Evolutionary conservation across 23 red algal species (phyloP), one percentile per base, ranked within the genome.

Genomic region (Gracilaria gracilis): DNA sequence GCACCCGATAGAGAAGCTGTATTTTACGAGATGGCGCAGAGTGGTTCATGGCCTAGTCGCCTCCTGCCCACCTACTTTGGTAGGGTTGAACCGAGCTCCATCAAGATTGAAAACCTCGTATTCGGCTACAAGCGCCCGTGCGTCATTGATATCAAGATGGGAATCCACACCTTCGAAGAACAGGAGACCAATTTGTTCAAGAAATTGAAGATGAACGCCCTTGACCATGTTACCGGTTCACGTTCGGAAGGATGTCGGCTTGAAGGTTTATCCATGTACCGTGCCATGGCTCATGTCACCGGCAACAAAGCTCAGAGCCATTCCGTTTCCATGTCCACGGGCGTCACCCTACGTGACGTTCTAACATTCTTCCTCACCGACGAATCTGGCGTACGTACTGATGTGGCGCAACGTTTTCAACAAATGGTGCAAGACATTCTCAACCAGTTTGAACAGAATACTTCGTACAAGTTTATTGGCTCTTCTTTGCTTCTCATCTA

Each of bases 401-500:
- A 92, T 40, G 66, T 92, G 13, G 89, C 89, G 23, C 69, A 82
- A 23, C 89, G 89, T 29, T 92, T 92, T 77, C 79, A 92, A 19
- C 80, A 59, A 24, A 65, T 64, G 61, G 67, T 92, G n/a, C 28
- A 83, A 25, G 65, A 57, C 17, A 84, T 92, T 39, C 53, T 92
- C 28, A 31, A 64, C 29, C 89, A 92, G 21, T 92, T 92, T 84
- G 65, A 92, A 76, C 73, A 78, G 8, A 83, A 92, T 53, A 73
- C 59, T 24, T 64, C 46, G 24, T 84, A 58, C 46, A 66, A 48
- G 34, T 92, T 92, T 78, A 92, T 92, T 55, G 89, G 89, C 46
- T 92, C 89, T 53, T 92, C 89, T 42, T 79, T 92, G 31, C 79
- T 92, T 16, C 69, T 92, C 47, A 92, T 92, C 21, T 92, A 92